A percentile compares a stretch with the other conserved stretches of the same genome.
Conservation (phyloP, 2,329 filamentous ascomycete genomes). For the Verticillium zaregamsianum region DNA sequence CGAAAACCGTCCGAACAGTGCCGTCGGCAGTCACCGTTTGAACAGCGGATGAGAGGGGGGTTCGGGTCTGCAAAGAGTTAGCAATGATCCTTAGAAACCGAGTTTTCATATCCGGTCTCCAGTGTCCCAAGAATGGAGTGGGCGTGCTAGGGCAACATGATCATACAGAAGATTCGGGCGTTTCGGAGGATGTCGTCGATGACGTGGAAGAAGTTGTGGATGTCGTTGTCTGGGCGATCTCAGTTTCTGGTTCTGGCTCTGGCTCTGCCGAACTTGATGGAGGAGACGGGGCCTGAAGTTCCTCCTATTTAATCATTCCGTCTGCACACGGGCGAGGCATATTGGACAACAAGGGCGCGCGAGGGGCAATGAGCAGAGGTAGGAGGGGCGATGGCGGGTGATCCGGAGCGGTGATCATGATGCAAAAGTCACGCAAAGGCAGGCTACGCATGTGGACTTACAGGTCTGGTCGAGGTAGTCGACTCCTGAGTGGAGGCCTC, state of each 20-base stretch:
- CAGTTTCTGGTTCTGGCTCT: slow-evolving; percentile 6
- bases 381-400: slow-evolving; percentile 15
- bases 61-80: slow-evolving; percentile 18
- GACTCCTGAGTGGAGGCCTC: not conserved
- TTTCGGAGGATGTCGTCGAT: not conserved
- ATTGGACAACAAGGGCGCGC: too few relatives aligned
- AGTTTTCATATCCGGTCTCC: not conserved
- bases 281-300: slow-evolving; percentile 19
- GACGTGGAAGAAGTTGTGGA: not conserved
- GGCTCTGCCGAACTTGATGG: slow-evolving; percentile 19
- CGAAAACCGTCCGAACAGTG: slow-evolving; percentile 50
- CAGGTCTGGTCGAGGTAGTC: slow-evolving; percentile 8
- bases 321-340: not conserved
- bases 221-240: slow-evolving; percentile 1
- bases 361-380: not conserved
- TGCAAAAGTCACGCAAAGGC: slow-evolving; percentile 8
- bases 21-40: slow-evolving; percentile 54
- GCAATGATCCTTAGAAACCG: not conserved
- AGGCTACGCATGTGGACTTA: not conserved
- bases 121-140: not conserved
- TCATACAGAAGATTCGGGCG: slow-evolving; percentile 1
- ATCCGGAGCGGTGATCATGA: slow-evolving; percentile 10
- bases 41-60: slow-evolving; percentile 24
- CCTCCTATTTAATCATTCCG: slow-evolving; percentile 3
- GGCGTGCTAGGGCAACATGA: not conserved